Evolutionary conservation across 208 protist species (phyloP), one percentile per base, ranked within the genome.

Genomic region (Naegleria lovaniensis): DNA sequence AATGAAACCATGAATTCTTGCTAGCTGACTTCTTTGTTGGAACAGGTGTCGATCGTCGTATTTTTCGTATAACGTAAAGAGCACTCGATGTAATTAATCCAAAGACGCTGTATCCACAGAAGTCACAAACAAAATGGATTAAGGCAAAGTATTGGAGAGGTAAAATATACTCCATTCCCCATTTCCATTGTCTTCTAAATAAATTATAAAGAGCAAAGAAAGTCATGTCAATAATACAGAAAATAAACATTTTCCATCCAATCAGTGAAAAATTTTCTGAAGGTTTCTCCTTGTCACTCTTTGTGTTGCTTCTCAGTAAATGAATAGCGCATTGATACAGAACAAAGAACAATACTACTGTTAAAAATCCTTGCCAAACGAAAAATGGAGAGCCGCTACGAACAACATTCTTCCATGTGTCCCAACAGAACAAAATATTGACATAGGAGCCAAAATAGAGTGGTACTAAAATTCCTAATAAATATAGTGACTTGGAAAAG

Each of bases 181-280:
- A 48, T 36, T 88, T 88, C 85, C 85, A 88, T 58, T 88, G 41
- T 39, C 15, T 36, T 88, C 85, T 88, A 36, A 88, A 48, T 13
- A 58, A 39, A 19, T 33, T 55, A 43, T 36, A 88, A 7, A 88
- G 40, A 1, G n/a, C 40, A 39, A 88, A 88, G n/a, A 51, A 58
- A 9, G 43, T 58, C 41, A 88, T 58, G n/a, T 88, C 85, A 39
- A 88, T 58, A 79, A 33, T 36, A 9, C 16, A 79, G 67, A 79
- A 79, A 79, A 79, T 79, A 33, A 79, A 79, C 25, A 79, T 36
- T 79, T 79, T 79, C 67, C 67, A 79, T 11, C 67, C 67, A 79
- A 79, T 79, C 6, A 36, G 16, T 36, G 67, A 79, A 33, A 79
- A 79, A 67, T 29, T 29, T 29, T 67, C 55, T 36, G 67, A 19